Base-by-base conservation (phyloP, 2,329 filamentous ascomycete species). In the Verticillium longisporum region DNA sequence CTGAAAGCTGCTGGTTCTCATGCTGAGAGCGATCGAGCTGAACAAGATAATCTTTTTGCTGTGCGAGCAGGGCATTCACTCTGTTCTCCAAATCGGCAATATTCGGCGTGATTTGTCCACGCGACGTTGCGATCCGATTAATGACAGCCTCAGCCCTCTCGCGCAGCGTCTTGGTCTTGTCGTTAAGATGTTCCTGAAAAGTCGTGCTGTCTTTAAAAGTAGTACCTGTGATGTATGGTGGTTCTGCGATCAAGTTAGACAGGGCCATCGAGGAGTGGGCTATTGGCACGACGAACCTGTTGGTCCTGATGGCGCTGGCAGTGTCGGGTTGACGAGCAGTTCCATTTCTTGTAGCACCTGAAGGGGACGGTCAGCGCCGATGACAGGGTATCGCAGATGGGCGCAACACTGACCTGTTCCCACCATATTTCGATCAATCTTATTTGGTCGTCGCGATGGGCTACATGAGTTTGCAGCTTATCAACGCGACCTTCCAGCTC, bases 391-490 rank as follows among this genome's bases (percentile, higher is more conserved):
- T 50, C 45, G 59, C 56, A 62, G 57, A 62, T 7, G 56, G 56
- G 31, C 59, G 54, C 36, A 62, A 37, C 45, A 77, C 83, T 75
- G 77, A 96, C 92, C 85, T 99, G 94, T 71, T 90, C 86, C 78
- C 95, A 96, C 95, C 95, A 99, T 64, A 87, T 85, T 80, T 99
- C 93, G 68, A 97, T 88, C 65, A 92, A 85, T 70, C 94, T 88
- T 58, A 99, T 79, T 73, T 98, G 95, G 68, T 98, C 92, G 76
- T 98, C 92, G 76, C 98, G 92, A 75, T 95, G 87, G 64, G 85
- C 83, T 34, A 90, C 86, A 70, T 87, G 85, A 73, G 92, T 92
- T 66, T 90, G 85, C 65, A 96, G 80, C 66, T 96, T 90, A 71
- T 88, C 88, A 64, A 97, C 80, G 71, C 91, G 90, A 62, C 86